Evolutionary conservation across 2,329 filamentous ascomycete species (phyloP), one percentile per base, ranked within the genome.

Genomic region (Cladobotryum mycophilum): DNA sequence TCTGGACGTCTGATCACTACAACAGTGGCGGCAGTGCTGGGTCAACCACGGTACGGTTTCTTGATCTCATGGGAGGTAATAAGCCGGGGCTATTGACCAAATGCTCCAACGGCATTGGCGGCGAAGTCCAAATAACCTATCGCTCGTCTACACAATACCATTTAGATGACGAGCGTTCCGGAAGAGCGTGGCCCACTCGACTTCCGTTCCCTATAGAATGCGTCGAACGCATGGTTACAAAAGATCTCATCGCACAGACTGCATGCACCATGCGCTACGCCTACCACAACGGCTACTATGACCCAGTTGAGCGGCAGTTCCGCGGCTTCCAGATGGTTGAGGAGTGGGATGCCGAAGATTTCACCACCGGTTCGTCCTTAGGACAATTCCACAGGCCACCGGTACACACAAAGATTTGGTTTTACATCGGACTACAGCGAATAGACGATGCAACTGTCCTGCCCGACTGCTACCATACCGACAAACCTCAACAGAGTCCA

Each of bases 321-420:
- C 46, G 56, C 4, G 64, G 65, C 5, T 67, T 68, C 47, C 62
- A 49, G 3, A 58, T 59, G 52, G 62, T 65, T 2, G 64, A 68
- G 41, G 37, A 47, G 7, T 58, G 54, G 56, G 59, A 63, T 25
- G 52, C 54, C 1, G 58, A 62, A 41, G 13, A 37, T 9, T 48
- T 48, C 35, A 6, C 6, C 6, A 3, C 22, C 18, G 13, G 22
- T 34, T 7, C 33, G 1, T 33, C 7, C 53, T 51, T 18, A 41
- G 34, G 11, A 49, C 38, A 17, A 45, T 53, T 1, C 22, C 41
- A 43, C 15, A 13, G 49, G n/a, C 52, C 54, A 35, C 48, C 54
- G 3, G 41, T 45, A 11, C 45, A 51, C 6, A 52, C 51, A 13
- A 51, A 52, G 36, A 52, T 48, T 7, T 54, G 51, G 54, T 56